phyloP scores from a whole-genome alignment of 129 eudicot species.

The Escallonia herrerae region DNA sequence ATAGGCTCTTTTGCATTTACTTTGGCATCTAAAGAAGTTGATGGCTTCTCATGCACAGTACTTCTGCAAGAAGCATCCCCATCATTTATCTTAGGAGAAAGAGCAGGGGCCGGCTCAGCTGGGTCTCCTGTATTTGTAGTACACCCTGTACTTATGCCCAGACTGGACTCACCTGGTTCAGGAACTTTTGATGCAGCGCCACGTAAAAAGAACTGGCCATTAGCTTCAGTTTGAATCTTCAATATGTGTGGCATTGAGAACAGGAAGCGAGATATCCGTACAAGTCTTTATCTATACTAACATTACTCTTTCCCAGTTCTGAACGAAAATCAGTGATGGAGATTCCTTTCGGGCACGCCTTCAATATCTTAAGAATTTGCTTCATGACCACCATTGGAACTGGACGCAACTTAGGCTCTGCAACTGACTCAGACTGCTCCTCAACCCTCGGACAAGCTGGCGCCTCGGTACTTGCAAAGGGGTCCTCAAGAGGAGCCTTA shows the following conservation, averaged over 20 bases:
- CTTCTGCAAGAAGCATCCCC: conserved; percentile 13
- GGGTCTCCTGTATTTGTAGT: conserved; percentile 13
- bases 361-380: conserved; percentile 40
- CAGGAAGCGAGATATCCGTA: conserved; percentile 69
- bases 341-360: conserved; percentile 57
- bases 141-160: conserved; percentile 13
- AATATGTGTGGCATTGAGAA: conserved; percentile 68
- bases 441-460: conserved; percentile 27
- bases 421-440: conserved; percentile 22
- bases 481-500: conserved; percentile 75
- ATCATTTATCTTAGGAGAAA: conserved; percentile 19
- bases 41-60: conserved; percentile 18
- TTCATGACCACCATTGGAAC: conserved; percentile 53
- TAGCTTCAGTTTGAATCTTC: conserved; percentile 32
- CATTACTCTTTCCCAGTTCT: conserved; percentile 38
- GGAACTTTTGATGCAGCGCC: conserved; percentile 27
- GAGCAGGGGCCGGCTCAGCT: conserved; percentile 16
- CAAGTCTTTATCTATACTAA: conserved; percentile 47
- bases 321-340: conserved; percentile 45
- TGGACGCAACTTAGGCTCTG: conserved; percentile 36
- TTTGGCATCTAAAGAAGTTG: conserved; percentile 14
- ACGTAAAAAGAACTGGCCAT: conserved; percentile 35
- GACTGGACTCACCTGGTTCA: conserved; percentile 12
- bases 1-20: conserved; percentile 19
- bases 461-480: conserved; percentile 42